Conservation (phyloP, 768 basidiomycete genomes). For the Lyophyllum shimeji region DNA sequence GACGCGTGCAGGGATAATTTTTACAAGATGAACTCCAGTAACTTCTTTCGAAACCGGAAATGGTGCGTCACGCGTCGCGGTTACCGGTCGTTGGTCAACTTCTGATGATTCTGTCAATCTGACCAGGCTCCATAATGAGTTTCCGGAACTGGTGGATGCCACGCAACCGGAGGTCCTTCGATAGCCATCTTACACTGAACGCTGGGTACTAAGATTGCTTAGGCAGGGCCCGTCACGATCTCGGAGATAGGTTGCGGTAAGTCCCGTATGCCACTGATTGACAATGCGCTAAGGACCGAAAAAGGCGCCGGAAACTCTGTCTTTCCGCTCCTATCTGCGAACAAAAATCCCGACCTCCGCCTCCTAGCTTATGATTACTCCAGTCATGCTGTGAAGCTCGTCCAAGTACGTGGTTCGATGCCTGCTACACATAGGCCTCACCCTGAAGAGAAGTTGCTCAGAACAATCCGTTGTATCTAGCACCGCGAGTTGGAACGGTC, state of each 20-base stretch:
- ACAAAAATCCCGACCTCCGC: conserved; percentile 73
- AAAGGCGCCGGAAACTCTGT: conserved; percentile 93
- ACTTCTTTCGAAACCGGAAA: conserved; percentile 94
- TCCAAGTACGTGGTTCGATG: conserved; percentile 57
- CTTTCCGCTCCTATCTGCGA: conserved; percentile 83
- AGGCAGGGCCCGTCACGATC: conserved; percentile 79
- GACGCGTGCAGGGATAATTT: conserved; percentile 77
- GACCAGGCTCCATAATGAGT: conserved; percentile 86
- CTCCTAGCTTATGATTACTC: conserved; percentile 92
- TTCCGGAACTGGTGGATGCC: conserved; percentile 80
- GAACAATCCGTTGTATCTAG: conserved; percentile 69
- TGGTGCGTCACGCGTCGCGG: conserved; percentile 48
- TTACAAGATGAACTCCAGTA: conserved; percentile 80
- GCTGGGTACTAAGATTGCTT: conserved; percentile 14
- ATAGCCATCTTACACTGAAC: conserved; percentile 1
- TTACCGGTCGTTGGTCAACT: background rate
- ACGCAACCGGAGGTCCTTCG: conserved; percentile 58
- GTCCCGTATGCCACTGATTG: conserved; percentile 15
- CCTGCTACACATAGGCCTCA: background rate
- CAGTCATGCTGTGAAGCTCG: conserved; percentile 81
- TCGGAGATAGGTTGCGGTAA: conserved; percentile 91
- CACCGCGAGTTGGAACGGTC: conserved; percentile 69
- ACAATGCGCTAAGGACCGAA: background rate
- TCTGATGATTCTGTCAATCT: background rate
- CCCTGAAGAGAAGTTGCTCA: conserved; percentile 26